These are phyloP conservation scores for Cotoneaster glaucophyllus DNA, from an alignment of 306 rosid genomes.

Conservation along the genomic window DNA sequence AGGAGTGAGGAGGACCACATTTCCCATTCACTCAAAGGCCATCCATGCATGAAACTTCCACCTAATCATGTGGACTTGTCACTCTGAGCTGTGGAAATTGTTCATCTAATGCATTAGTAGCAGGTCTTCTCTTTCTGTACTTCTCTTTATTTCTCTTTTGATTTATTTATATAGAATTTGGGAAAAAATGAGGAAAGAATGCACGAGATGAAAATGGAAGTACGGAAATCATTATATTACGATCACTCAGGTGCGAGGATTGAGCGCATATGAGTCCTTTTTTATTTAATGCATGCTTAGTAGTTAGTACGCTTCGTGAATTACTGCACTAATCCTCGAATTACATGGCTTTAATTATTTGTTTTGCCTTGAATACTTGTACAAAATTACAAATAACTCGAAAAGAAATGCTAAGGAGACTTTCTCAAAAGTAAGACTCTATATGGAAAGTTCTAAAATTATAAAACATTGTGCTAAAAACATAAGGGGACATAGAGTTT, in stretches of 20 bases:
- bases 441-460: too few species aligned
- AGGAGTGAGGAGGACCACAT: constrained; percentile 14
- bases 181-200: not conserved
- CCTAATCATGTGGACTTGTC: not conserved
- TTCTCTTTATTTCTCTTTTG: not conserved
- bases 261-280: not conserved
- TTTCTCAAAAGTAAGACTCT: too few species aligned
- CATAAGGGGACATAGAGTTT: too few species aligned
- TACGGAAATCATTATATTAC: not conserved
- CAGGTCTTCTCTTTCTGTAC: too few species aligned
- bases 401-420: too few species aligned
- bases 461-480: too few species aligned
- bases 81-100: not conserved
- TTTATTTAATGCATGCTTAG: not conserved
- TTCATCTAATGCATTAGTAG: not conserved
- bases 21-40: not conserved
- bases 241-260: not conserved
- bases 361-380: not conserved
- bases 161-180: too few species aligned
- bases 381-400: not conserved
- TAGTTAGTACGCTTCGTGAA: too few species aligned
- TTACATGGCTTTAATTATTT: too few species aligned
- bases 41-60: constrained; percentile 7
- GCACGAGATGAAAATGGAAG: not conserved
- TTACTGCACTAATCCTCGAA: too few species aligned